These are phyloP conservation scores for Orychophragmus violaceus DNA, from an alignment of 345 rosid genomes.

Conservation along the genomic window DNA sequence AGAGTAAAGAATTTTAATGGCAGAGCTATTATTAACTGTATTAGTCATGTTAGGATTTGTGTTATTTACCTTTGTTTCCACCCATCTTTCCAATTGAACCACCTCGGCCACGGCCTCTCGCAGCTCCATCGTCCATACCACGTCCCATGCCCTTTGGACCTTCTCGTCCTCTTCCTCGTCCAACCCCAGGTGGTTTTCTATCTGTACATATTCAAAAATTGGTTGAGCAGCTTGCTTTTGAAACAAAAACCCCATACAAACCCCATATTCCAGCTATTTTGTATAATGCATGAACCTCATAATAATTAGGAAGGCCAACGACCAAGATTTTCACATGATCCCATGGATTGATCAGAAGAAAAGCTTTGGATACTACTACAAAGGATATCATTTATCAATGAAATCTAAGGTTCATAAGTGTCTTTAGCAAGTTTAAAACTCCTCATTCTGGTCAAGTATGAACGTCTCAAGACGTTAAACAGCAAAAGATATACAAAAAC, in stretches of 20 bases:
- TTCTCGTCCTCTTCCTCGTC: slow-evolving; percentile 7
- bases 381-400: not conserved
- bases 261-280: not conserved
- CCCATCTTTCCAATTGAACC: not conserved
- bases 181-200: slow-evolving; percentile 5
- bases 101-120: not conserved
- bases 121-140: slow-evolving; percentile 8
- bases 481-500: not conserved
- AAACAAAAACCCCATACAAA: too few relatives aligned
- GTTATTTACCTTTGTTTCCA: not conserved
- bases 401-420: not conserved
- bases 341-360: too few relatives aligned
- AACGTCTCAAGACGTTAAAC: too few relatives aligned
- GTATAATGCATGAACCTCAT: too few relatives aligned
- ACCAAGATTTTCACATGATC: too few relatives aligned
- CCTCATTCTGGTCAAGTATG: not conserved
- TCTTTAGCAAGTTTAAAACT: not conserved
- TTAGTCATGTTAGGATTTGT: not conserved
- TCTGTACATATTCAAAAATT: not conserved
- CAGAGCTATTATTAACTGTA: not conserved
- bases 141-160: slow-evolving; percentile 20
- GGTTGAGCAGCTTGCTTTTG: not conserved
- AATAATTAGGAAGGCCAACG: too few relatives aligned
- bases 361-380: too few relatives aligned
- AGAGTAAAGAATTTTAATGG: not conserved